These are phyloP conservation scores for Aschersonia sp. DNA, from an alignment of 2,329 filamentous ascomycete genomes.

Conservation along the genomic window DNA sequence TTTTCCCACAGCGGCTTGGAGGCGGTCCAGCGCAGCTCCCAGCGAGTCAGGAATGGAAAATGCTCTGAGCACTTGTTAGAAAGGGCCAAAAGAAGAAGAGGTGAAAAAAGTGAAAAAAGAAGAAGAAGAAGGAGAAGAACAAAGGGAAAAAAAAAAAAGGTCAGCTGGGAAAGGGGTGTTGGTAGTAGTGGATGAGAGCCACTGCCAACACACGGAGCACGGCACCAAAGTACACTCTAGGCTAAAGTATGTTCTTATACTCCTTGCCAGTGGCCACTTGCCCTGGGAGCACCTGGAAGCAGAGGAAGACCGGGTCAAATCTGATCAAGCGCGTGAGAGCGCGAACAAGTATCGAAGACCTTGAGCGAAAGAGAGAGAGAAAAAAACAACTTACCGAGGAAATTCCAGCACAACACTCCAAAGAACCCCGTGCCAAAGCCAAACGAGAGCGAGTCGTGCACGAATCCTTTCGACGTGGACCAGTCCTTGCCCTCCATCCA, in stretches of 20 bases:
- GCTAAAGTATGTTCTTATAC: neutral
- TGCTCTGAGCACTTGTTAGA: slow-evolving; percentile 14
- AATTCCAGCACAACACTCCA: slow-evolving; percentile 25
- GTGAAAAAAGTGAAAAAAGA: no score
- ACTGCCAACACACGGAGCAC: no score
- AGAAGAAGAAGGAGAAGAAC: no score
- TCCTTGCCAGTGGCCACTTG: neutral
- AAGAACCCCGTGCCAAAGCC: slow-evolving; percentile 21
- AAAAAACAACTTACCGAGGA: slow-evolving; percentile 20
- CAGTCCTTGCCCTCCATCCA: slow-evolving; percentile 12
- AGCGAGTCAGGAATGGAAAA: slow-evolving; percentile 23
- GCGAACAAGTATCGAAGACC: no score
- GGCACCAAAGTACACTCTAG: no score
- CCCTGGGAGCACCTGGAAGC: no score
- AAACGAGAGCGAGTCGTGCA: slow-evolving; percentile 24
- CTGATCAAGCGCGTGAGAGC: no score
- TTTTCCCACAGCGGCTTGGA: slow-evolving; percentile 15
- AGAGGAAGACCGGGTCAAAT: no score
- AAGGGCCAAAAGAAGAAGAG: neutral
- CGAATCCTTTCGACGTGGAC: slow-evolving; percentile 16
- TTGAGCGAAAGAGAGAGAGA: neutral
- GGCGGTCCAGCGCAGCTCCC: slow-evolving; percentile 17
- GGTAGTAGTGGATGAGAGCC: no score
- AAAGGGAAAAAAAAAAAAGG: no score
- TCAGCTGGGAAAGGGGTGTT: no score